These are phyloP conservation scores for Neurospora tetraspora DNA, from an alignment of 495 filamentous ascomycete species.

Conservation along the genomic window DNA sequence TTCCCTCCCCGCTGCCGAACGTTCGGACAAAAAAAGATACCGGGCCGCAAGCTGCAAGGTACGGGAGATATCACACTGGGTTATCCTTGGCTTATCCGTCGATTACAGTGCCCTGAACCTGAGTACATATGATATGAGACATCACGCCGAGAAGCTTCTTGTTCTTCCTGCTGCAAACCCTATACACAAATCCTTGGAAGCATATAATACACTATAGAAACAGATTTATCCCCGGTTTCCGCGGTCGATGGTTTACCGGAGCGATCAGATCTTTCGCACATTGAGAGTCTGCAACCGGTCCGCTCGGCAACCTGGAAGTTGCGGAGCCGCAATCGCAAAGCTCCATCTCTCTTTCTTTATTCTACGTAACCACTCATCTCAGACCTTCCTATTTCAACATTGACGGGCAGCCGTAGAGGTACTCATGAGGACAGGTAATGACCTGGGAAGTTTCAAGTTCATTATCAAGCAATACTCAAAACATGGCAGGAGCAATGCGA, in stretches of 20 bases:
- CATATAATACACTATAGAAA: no score
- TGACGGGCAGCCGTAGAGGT: neutral
- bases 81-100: neutral
- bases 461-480: neutral
- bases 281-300: no score
- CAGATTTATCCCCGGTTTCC: no score
- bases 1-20: neutral
- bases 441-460: neutral
- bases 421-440: neutral
- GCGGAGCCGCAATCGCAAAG: no score
- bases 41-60: neutral
- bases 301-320: no score
- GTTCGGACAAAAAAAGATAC: neutral
- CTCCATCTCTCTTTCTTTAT: neutral
- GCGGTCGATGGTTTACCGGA: no score
- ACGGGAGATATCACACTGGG: neutral
- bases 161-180: neutral
- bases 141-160: neutral
- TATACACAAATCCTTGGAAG: neutral
- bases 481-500: neutral
- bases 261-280: no score
- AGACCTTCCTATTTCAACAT: neutral
- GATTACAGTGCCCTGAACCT: neutral
- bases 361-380: neutral
- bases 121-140: neutral